These are phyloP conservation scores for Microstegium vimineum DNA, from an alignment of 176 grass and related monocot genomes.

Conservation along the genomic window DNA sequence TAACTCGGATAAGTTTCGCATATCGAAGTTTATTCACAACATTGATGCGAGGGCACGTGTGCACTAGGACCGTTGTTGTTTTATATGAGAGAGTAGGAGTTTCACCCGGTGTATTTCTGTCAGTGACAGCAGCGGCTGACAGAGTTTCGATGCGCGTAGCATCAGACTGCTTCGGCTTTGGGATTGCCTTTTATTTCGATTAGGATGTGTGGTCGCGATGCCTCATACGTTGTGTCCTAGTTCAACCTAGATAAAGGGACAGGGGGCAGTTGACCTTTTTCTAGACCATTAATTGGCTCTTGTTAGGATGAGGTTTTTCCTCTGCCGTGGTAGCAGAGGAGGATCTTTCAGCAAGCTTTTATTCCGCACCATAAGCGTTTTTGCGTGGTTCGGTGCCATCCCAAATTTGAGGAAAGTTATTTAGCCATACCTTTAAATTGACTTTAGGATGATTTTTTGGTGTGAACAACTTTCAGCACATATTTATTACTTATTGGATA, in stretches of 20 bases:
- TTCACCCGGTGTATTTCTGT: not conserved
- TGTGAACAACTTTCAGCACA: too few species aligned
- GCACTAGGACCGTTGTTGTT: not conserved
- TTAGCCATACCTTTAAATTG: too few species aligned
- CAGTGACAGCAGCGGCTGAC: too few species aligned
- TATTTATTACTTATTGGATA: too few species aligned
- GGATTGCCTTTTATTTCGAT: not conserved
- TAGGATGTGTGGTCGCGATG: conserved; percentile 35
- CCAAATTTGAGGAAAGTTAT: not conserved
- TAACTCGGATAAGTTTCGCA: not conserved
- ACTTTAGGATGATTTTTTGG: too few species aligned
- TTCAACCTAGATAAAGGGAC: conserved; percentile 52
- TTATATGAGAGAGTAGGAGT: not conserved
- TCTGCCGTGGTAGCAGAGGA: not conserved
- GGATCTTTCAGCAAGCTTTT: conserved; percentile 33
- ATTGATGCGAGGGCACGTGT: not conserved
- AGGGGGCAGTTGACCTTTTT: conserved; percentile 26
- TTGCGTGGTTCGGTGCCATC: not conserved
- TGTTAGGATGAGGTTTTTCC: conserved; percentile 39
- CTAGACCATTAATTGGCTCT: conserved; percentile 27
- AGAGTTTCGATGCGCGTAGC: not conserved
- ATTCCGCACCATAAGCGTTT: conserved; percentile 1
- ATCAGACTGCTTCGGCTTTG: not conserved
- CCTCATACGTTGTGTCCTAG: conserved; percentile 38
- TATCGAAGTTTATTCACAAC: not conserved